Evolutionary conservation across 345 rosid genomes (phyloP), one percentile per base, ranked within the genome.

Genomic region (Eucalyptus curtisii): DNA sequence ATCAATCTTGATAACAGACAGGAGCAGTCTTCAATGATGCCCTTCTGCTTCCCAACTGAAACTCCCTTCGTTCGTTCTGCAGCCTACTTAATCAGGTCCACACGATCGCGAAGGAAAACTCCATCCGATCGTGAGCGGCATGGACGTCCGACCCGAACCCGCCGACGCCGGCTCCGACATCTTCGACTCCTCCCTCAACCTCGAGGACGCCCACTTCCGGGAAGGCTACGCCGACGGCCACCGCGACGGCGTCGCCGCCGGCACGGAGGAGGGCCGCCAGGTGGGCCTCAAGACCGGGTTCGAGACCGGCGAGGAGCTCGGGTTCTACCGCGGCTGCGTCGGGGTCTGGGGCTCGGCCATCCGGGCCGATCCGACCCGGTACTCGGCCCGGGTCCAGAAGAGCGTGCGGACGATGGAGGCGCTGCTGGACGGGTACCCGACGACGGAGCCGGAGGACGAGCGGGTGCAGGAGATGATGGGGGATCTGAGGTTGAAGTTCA

Each of bases 251-350:
- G 85, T 93, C 24, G 89, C 86, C 25, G 42, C 94, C 10, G 99
- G 98, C 47, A 55, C 0, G 61, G 61, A 91, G 88, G 99, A 96
- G 20, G 98, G 93, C 86, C 87, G 90, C 45, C 92, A 93, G 88
- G 93, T 95, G 27, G 99, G 96, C 49, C 92, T 95, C 52, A 93
- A 93, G 91, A 85, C 76, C 9, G 96, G 99, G 42, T 96, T 95
- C 90, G 98, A 94, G 80, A 91, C 92, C 24, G 99, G 99, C 25
- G 98, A 97, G 92, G 96, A 96, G 49, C 90, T 97, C 27, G 99
- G 98, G 5, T 97, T 97, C 93, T 97, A 97, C 94, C 91, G 89
- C 55, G 98, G 98, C 81, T 97, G 98, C 90, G 93, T 94, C 81
- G 94, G 92, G 59, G 90, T 97, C n/a, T 55, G 98, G 97, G 94